phyloP scores from a whole-genome alignment of 106 monocot genomes.

The Posidonia australis region DNA sequence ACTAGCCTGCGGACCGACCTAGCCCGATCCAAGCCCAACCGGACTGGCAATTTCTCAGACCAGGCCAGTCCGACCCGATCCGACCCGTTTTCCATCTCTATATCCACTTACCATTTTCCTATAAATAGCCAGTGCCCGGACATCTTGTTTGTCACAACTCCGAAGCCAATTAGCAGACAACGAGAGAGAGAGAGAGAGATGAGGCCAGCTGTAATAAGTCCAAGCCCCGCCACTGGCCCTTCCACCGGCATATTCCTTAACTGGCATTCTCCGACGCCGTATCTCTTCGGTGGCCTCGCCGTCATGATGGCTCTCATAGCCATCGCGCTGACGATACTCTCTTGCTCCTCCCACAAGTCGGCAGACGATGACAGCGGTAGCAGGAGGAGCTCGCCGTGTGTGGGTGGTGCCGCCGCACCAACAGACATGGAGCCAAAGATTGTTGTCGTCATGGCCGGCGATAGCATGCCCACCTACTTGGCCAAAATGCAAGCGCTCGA shows the following conservation, averaged over 20 bases:
- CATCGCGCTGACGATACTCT: conserved; percentile 9
- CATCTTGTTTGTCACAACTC: not conserved
- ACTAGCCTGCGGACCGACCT: too few relatives aligned
- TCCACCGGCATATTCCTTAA: not conserved
- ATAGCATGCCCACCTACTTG: too few relatives aligned
- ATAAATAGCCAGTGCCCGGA: not conserved
- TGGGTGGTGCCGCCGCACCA: not conserved
- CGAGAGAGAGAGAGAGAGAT: not conserved
- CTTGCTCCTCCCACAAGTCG: conserved; percentile 14
- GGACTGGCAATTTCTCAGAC: too few relatives aligned
- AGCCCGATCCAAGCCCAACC: too few relatives aligned
- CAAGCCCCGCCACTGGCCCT: not conserved
- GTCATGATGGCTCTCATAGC: conserved; percentile 11
- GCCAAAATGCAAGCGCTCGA: too few relatives aligned
- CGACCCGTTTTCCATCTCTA: too few relatives aligned
- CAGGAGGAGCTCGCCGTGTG: not conserved
- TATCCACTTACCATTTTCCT: too few relatives aligned
- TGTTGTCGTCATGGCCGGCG: too few relatives aligned
- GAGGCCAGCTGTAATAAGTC: not conserved
- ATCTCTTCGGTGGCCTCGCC: conserved; percentile 18
- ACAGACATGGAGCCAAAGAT: conserved; percentile 8
- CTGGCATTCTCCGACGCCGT: conserved; percentile 15
- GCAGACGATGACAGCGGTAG: not conserved
- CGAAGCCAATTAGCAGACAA: not conserved
- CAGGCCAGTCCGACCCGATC: too few relatives aligned